A percentile compares a stretch with the other conserved stretches of the same genome.
phyloP scores from a whole-genome alignment of 179 eudicot genomes.

The Amaranthus tricolor region DNA sequence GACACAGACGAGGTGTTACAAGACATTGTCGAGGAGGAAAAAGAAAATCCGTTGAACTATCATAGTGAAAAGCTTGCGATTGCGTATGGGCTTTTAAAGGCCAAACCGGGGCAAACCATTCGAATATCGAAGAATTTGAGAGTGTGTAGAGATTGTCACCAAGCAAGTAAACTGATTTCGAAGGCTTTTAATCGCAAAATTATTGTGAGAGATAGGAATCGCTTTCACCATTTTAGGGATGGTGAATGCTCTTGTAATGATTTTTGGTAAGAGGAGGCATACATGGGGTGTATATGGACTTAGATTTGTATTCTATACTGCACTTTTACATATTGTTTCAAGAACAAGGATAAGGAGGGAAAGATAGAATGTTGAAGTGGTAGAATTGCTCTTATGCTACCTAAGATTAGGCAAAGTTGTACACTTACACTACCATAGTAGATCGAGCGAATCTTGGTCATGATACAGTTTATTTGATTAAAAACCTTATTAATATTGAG shows the following conservation, averaged over 20 bases:
- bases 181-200: constrained; percentile 37
- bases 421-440: no score
- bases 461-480: no score
- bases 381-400: no score
- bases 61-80: constrained; percentile 43
- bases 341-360: no score
- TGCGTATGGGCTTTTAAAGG: constrained; percentile 36
- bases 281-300: background rate
- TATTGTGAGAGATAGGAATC: constrained; percentile 33
- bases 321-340: no score
- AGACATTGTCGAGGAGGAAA: constrained; percentile 29
- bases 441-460: no score
- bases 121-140: constrained; percentile 34
- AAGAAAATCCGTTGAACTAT: constrained; percentile 25
- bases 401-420: no score
- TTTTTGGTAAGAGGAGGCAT: constrained; percentile 23
- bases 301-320: no score
- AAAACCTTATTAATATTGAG: no score
- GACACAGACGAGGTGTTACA: constrained; percentile 25
- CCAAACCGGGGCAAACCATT: constrained; percentile 32
- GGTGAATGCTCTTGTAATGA: constrained; percentile 42
- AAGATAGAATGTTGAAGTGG: no score
- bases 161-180: constrained; percentile 36
- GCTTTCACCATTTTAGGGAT: constrained; percentile 35
- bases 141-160: constrained; percentile 40